These are phyloP conservation scores for Bathelium albidoporum DNA, from an alignment of 495 filamentous ascomycete species.

Conservation along the genomic window DNA sequence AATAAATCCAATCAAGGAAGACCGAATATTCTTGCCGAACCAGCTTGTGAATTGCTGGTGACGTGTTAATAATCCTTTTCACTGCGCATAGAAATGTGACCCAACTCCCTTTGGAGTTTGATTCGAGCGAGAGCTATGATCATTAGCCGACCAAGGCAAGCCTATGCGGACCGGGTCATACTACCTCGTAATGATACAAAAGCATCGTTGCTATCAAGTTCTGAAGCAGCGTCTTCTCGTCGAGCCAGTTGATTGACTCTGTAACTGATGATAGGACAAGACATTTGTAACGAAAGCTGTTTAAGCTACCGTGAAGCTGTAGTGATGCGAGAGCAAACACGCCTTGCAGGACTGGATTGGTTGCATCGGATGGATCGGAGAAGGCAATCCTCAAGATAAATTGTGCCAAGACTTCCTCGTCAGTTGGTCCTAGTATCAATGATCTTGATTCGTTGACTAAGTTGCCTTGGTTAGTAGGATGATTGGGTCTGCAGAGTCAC, in stretches of 20 bases:
- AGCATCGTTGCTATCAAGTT: conserved; percentile 21
- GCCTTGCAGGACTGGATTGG: conserved; percentile 17
- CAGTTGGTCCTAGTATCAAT: conserved; percentile 17
- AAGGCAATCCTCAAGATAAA: conserved; percentile 20
- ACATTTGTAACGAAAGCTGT: conserved; percentile 18
- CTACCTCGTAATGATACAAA: conserved; percentile 22
- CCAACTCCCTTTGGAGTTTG: conserved; percentile 17
- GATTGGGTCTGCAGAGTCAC: conserved; percentile 4
- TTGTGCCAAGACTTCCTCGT: conserved; percentile 16
- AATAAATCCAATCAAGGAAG: conserved; percentile 23
- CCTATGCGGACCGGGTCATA: background rate
- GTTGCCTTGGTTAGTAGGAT: conserved; percentile 11
- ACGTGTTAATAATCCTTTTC: conserved; percentile 21
- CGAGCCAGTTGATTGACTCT: conserved; percentile 12
- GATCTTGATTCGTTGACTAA: conserved; percentile 22
- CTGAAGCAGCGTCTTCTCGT: conserved; percentile 18
- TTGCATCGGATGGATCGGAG: conserved; percentile 17
- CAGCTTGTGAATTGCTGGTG: conserved; percentile 17
- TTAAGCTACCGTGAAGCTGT: conserved; percentile 17
- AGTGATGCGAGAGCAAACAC: conserved; percentile 20
- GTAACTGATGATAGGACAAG: conserved; percentile 17
- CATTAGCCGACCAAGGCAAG: conserved; percentile 8
- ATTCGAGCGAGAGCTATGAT: conserved; percentile 16
- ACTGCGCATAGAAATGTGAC: conserved; percentile 17
- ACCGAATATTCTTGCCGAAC: conserved; percentile 18